Evolutionary conservation across 768 basidiomycete species (phyloP).

Genomic region (Leucocoprinus birnbaumii): DNA sequence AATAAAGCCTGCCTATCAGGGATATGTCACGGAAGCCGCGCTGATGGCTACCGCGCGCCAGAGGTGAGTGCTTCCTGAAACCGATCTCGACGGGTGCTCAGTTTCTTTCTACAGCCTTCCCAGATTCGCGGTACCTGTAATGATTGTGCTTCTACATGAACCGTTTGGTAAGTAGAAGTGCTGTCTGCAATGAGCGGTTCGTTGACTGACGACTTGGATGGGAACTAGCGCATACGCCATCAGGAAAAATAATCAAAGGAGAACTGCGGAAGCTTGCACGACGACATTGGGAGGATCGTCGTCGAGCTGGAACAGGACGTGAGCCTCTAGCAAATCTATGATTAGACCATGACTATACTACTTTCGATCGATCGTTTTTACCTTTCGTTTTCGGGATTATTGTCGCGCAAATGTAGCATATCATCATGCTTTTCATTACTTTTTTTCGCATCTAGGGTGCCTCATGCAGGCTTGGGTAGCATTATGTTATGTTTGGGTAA

Average conservation of each 20-base stretch:
- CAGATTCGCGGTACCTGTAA: constrained; percentile 56
- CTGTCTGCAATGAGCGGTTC: not conserved
- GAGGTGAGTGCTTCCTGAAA: constrained; percentile 28
- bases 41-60: constrained; percentile 41
- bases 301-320: constrained; percentile 24
- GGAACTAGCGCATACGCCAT: constrained; percentile 48
- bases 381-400: not conserved
- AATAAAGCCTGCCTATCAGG: constrained; percentile 40
- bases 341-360: not conserved
- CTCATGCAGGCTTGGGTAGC: not conserved
- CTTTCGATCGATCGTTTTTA: not conserved
- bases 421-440: constrained; percentile 1
- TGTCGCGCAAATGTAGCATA: constrained; percentile 9
- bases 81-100: not conserved
- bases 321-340: constrained; percentile 37
- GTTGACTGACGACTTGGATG: not conserved
- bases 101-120: constrained; percentile 35
- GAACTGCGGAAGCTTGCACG: constrained; percentile 45
- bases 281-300: constrained; percentile 38
- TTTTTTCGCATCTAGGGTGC: constrained; percentile 1
- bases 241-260: constrained; percentile 56
- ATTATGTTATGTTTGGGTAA: constrained; percentile 5
- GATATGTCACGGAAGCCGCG: constrained; percentile 45
- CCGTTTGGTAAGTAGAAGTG: constrained; percentile 41
- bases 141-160: constrained; percentile 46